Percentiles rank a stretch among this genome's conserved stretches.
Conservation (phyloP, 208 protist species). For the Trypanosoma boissoni region DNA sequence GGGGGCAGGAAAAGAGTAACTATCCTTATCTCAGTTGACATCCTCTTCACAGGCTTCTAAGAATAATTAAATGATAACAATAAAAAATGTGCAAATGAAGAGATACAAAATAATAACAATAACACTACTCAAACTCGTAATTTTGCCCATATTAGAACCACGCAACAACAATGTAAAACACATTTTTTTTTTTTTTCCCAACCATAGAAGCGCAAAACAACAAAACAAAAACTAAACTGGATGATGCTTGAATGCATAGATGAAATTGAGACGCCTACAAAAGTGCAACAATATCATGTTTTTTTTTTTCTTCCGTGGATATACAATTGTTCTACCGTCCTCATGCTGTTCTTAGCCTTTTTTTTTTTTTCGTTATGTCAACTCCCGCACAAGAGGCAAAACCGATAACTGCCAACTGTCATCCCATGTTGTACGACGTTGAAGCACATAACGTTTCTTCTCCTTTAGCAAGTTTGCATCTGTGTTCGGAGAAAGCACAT, state of each 20-base stretch:
- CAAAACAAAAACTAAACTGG: too few relatives aligned
- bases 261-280: too few relatives aligned
- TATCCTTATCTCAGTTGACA: too few relatives aligned
- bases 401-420: conserved; percentile 56
- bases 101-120: too few relatives aligned
- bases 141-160: too few relatives aligned
- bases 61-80: too few relatives aligned
- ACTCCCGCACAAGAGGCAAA: conserved; percentile 33
- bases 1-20: too few relatives aligned
- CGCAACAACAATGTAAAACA: too few relatives aligned
- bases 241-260: too few relatives aligned
- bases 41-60: neutral
- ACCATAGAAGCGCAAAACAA: too few relatives aligned
- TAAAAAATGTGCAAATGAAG: too few relatives aligned
- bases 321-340: neutral
- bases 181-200: neutral
- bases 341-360: neutral
- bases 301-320: conserved; percentile 14
- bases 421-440: conserved; percentile 42
- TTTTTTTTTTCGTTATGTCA: conserved; percentile 11
- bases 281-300: conserved; percentile 7
- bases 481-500: conserved; percentile 4
- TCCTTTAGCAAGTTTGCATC: neutral
- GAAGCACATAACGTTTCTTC: conserved; percentile 8
- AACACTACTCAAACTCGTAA: too few relatives aligned